phyloP scores from a whole-genome alignment of 202 grass and related monocot species.

The Setaria italica region DNA sequence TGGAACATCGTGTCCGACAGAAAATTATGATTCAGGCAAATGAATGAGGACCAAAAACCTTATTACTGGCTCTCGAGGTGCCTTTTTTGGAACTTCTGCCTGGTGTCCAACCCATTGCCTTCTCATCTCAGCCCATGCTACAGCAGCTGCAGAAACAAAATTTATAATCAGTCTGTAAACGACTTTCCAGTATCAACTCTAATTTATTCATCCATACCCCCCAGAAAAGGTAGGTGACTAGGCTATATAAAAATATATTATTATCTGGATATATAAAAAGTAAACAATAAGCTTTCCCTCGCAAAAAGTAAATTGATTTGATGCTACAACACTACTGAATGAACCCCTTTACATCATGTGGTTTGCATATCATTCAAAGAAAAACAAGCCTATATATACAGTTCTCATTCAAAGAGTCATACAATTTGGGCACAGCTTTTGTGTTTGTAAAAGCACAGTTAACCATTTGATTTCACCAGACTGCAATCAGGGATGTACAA shows the following conservation, averaged over 20 bases:
- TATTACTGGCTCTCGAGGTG: constrained; percentile 76
- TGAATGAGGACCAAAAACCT: constrained; percentile 54
- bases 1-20: background rate
- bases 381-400: background rate
- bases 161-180: constrained; percentile 10
- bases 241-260: constrained; percentile 1
- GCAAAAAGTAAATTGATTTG: background rate
- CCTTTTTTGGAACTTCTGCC: constrained; percentile 51
- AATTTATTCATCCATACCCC: constrained; percentile 14
- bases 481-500: background rate
- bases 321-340: constrained; percentile 5
- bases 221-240: constrained; percentile 1
- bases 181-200: background rate
- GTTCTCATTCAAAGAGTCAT: background rate
- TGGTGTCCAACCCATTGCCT: constrained; percentile 82
- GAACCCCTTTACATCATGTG: background rate
- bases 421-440: background rate
- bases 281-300: background rate
- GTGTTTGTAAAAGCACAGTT: background rate
- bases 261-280: background rate
- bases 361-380: background rate
- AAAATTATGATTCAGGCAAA: constrained; percentile 32
- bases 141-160: constrained; percentile 65
- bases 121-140: constrained; percentile 83
- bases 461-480: constrained; percentile 18